A percentile compares a stretch with the other conserved stretches of the same genome.
These are phyloP conservation scores for Aspergillus fructus DNA, from an alignment of 2,329 filamentous ascomycete species.

Conservation along the genomic window DNA sequence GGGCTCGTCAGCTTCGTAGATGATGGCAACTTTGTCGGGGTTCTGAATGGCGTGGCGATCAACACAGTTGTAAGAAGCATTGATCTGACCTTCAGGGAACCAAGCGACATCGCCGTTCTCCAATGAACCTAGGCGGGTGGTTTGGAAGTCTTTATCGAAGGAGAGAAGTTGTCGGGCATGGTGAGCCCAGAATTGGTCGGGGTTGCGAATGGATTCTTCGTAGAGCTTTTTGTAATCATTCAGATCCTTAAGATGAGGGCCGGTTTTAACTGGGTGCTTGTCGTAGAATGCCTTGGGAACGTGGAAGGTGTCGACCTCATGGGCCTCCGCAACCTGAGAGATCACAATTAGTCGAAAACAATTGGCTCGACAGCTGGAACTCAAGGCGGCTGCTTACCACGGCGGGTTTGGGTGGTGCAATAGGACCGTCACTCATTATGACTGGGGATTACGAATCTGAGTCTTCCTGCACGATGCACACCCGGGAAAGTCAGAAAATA, in stretches of 20 bases:
- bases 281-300: constrained; percentile 57
- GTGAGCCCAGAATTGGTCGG: constrained; percentile 84
- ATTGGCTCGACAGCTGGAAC: background rate
- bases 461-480: constrained; percentile 1
- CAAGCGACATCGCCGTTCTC: constrained; percentile 81
- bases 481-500: background rate
- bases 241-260: constrained; percentile 59
- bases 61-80: constrained; percentile 96
- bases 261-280: constrained; percentile 55
- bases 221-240: constrained; percentile 65
- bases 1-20: constrained; percentile 96
- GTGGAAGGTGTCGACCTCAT: constrained; percentile 52
- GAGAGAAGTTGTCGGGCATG: constrained; percentile 84
- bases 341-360: constrained; percentile 1
- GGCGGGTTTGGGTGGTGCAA: constrained; percentile 34
- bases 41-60: constrained; percentile 96
- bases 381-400: constrained; percentile 37
- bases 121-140: constrained; percentile 76
- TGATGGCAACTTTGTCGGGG: constrained; percentile 90
- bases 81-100: constrained; percentile 91
- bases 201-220: constrained; percentile 84
- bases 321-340: constrained; percentile 45
- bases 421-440: constrained; percentile 40
- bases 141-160: constrained; percentile 91
- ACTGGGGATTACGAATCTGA: constrained; percentile 10